Conservation (phyloP, 495 filamentous ascomycete species). For the Venustampulla echinocandica region DNA sequence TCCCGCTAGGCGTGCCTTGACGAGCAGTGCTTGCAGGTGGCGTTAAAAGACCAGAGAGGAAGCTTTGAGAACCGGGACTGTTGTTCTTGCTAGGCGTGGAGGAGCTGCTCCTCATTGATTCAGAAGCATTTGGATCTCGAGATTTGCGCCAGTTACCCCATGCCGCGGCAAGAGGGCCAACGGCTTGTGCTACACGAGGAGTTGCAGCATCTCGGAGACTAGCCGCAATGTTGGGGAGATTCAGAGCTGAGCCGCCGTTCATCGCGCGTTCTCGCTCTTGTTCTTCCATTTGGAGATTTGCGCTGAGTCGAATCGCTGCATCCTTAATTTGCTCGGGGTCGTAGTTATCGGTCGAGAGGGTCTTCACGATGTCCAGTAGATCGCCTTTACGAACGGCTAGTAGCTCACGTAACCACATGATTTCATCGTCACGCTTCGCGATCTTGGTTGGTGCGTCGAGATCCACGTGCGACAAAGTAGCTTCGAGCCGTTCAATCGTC, state of each 20-base stretch:
- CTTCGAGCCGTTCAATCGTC: constrained; percentile 78
- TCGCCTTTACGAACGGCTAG: constrained; percentile 85
- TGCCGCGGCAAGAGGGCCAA: constrained; percentile 68
- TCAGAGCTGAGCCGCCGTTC: constrained; percentile 47
- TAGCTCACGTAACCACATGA: constrained; percentile 88
- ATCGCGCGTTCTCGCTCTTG: constrained; percentile 78
- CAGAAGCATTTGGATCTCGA: constrained; percentile 33
- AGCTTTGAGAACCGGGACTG: constrained; percentile 33
- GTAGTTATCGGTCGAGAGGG: constrained; percentile 62
- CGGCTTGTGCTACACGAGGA: constrained; percentile 69
- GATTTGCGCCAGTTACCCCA: constrained; percentile 78
- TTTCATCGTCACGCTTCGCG: constrained; percentile 85
- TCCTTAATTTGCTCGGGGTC: constrained; percentile 72
- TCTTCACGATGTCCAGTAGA: constrained; percentile 80
- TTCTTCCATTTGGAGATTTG: constrained; percentile 95
- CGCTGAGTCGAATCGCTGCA: constrained; percentile 82
- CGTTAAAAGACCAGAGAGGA: constrained; percentile 70
- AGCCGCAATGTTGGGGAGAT: constrained; percentile 44
- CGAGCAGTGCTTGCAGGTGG: constrained; percentile 46
- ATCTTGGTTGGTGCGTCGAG: constrained; percentile 69
- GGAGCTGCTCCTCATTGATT: constrained; percentile 16
- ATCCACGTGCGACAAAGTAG: constrained; percentile 55
- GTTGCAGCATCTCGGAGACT: constrained; percentile 52
- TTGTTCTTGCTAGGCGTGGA: constrained; percentile 56
- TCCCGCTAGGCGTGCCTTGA: constrained; percentile 38